Conservation (phyloP, 1,284 basidiomycete genomes). For the Erythrobasidium hasegawianum region DNA sequence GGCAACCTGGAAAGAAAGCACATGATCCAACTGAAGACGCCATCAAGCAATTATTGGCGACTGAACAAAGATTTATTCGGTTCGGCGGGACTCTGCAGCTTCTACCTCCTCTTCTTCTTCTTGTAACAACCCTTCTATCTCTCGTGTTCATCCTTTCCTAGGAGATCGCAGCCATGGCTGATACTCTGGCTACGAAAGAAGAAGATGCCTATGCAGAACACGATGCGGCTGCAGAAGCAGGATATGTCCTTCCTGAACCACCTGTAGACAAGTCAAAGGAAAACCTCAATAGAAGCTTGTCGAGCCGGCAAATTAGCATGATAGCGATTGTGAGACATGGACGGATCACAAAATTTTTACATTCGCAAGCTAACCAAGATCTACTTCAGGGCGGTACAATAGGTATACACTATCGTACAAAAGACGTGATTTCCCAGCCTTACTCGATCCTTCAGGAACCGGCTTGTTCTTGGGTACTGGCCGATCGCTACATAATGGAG, state of each 20-base stretch:
- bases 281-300: slow-evolving; percentile 25
- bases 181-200: too few relatives aligned
- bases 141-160: too few relatives aligned
- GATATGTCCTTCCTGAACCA: not conserved
- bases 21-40: too few relatives aligned
- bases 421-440: too few relatives aligned
- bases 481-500: slow-evolving; percentile 48
- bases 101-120: too few relatives aligned
- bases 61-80: too few relatives aligned
- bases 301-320: slow-evolving; percentile 36
- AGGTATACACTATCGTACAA: slow-evolving; percentile 14
- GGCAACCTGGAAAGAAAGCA: too few relatives aligned
- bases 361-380: not conserved
- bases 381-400: slow-evolving; percentile 35
- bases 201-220: too few relatives aligned
- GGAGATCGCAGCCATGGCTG: too few relatives aligned
- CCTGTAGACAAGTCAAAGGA: slow-evolving; percentile 7
- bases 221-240: not conserved
- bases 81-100: too few relatives aligned
- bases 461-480: slow-evolving; percentile 52
- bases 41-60: too few relatives aligned
- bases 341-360: not conserved
- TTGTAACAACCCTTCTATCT: too few relatives aligned
- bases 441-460: slow-evolving; percentile 7
- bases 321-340: slow-evolving; percentile 35